phyloP scores from a whole-genome alignment of 352 stramenopile genomes.

The Phytophthora meadii region DNA sequence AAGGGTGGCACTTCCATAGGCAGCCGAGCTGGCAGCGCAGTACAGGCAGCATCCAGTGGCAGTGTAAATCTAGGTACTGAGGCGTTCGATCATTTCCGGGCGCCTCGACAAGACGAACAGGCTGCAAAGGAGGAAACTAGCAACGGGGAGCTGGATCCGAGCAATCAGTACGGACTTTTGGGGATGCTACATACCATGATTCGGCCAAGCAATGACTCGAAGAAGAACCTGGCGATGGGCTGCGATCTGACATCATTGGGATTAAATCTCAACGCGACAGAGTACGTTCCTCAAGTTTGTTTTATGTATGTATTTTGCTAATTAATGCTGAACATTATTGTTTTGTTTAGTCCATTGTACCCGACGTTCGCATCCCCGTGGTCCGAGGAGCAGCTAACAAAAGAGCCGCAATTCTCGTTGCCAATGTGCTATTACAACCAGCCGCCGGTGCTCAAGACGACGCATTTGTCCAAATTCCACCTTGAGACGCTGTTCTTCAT shows the following conservation, averaged over 20 bases:
- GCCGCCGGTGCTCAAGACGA: conserved; percentile 97
- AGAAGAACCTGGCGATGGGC: conserved; percentile 81
- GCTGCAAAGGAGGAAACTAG: conserved; percentile 26
- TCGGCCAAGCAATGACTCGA: conserved; percentile 65
- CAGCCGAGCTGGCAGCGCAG: conserved; percentile 39
- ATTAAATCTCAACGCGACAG: conserved; percentile 85
- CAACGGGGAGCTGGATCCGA: conserved; percentile 64
- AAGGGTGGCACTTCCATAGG: conserved; percentile 67
- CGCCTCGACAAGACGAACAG: conserved; percentile 38
- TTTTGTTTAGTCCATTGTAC: conserved; percentile 64
- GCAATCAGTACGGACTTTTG: conserved; percentile 80
- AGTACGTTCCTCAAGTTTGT: conserved; percentile 49
- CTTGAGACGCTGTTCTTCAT: conserved; percentile 99
- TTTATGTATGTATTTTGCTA: too few species aligned
- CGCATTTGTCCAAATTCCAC: conserved; percentile 98
- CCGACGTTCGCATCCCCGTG: conserved; percentile 86
- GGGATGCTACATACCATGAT: conserved; percentile 87
- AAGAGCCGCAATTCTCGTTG: conserved; percentile 86
- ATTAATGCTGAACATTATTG: not conserved
- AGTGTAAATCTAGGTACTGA: conserved; percentile 66
- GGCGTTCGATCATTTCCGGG: conserved; percentile 67
- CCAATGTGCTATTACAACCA: conserved; percentile 92
- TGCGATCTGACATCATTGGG: conserved; percentile 85
- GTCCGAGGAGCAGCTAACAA: conserved; percentile 73
- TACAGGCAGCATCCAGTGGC: conserved; percentile 16